Evolutionary conservation across 192 early-diverging fungal species (phyloP).

Genomic region (Glomus cerebriforme): DNA sequence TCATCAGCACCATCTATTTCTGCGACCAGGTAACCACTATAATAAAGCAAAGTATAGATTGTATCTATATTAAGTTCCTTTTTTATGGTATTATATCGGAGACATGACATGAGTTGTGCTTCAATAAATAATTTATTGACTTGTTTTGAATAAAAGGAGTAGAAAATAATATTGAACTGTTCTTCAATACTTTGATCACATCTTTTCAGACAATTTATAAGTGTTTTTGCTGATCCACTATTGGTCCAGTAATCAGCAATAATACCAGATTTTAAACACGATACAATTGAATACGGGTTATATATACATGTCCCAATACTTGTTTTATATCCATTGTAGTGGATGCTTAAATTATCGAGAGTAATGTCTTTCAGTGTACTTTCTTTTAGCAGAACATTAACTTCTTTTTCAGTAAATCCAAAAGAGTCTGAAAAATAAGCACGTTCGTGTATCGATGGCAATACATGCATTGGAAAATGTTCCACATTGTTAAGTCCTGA

Average conservation of each 20-base stretch:
- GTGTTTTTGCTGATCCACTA: background rate
- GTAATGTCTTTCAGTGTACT: background rate
- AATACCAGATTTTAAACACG: background rate
- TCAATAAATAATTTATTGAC: background rate
- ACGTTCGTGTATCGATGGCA: slow-evolving; percentile 9
- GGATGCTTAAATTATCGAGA: background rate
- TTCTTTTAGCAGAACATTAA: background rate
- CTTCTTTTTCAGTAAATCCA: slow-evolving; percentile 21
- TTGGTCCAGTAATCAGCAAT: background rate
- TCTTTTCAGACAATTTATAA: background rate
- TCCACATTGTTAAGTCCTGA: background rate
- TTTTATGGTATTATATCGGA: background rate
- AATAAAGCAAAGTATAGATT: background rate
- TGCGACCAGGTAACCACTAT: slow-evolving; percentile 13
- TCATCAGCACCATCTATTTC: background rate
- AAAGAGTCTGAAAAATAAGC: background rate
- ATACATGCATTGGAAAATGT: slow-evolving; percentile 14
- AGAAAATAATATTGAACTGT: background rate
- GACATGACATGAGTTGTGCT: background rate
- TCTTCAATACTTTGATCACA: background rate
- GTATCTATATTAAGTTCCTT: slow-evolving; percentile 2
- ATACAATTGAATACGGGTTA: slow-evolving; percentile 17
- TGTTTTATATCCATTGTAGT: slow-evolving; percentile 17
- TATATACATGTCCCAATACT: background rate
- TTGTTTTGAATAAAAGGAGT: background rate